phyloP scores from a whole-genome alignment of 495 filamentous ascomycete genomes.

The Penicillium longicatenatum region DNA sequence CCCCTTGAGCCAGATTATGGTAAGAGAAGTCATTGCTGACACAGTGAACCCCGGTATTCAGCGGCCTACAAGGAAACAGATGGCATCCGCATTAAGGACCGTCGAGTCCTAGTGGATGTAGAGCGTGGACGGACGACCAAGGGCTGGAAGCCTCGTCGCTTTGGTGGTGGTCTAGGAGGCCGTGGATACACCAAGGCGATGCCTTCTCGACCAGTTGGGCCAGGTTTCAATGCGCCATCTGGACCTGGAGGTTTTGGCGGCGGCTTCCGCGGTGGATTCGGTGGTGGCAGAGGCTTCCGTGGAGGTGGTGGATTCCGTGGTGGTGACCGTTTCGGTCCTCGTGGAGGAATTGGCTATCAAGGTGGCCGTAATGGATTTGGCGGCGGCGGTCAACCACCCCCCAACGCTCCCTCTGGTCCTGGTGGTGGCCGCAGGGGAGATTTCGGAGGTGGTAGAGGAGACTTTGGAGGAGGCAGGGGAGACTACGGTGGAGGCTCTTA shows the following conservation, averaged over 20 bases:
- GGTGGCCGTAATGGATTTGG: slow-evolving; percentile 61
- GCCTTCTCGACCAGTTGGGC: slow-evolving; percentile 67
- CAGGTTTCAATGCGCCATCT: slow-evolving; percentile 58
- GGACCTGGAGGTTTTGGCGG: slow-evolving; percentile 70
- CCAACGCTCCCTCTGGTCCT: slow-evolving; percentile 81
- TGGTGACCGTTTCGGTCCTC: slow-evolving; percentile 64
- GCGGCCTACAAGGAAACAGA: slow-evolving; percentile 86
- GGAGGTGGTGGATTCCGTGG: slow-evolving; percentile 64
- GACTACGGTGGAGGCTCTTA: slow-evolving; percentile 23
- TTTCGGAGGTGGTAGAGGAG: slow-evolving; percentile 51
- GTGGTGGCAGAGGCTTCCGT: slow-evolving; percentile 50
- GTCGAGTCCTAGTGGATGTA: slow-evolving; percentile 90
- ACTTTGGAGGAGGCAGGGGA: slow-evolving; percentile 37
- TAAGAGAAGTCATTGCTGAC: slow-evolving; percentile 38
- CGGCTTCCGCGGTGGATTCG: slow-evolving; percentile 64
- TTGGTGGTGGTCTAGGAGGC: slow-evolving; percentile 89
- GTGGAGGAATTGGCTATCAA: slow-evolving; percentile 62
- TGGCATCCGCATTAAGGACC: slow-evolving; percentile 88
- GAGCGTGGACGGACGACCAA: slow-evolving; percentile 94
- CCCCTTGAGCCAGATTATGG: slow-evolving; percentile 6
- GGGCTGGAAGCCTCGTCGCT: slow-evolving; percentile 90
- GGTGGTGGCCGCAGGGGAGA: slow-evolving; percentile 60
- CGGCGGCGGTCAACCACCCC: slow-evolving; percentile 64
- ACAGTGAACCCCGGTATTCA: slow-evolving; percentile 37
- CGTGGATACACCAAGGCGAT: slow-evolving; percentile 88